Percentiles rank a stretch among this genome's conserved stretches.
Conservation (phyloP, 2,329 filamentous ascomycete genomes). For the Blastomyces emzantsi region DNA sequence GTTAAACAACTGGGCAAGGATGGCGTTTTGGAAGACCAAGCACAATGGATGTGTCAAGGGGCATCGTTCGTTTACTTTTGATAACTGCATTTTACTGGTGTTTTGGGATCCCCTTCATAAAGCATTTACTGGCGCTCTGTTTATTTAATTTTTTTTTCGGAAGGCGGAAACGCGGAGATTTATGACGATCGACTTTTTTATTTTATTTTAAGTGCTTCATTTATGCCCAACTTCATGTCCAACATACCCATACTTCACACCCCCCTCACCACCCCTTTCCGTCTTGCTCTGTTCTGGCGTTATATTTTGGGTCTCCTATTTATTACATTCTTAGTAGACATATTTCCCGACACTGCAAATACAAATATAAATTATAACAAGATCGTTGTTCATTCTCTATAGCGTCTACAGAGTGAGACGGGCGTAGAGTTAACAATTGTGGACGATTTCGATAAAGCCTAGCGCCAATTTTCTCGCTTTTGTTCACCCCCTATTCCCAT, state of each 20-base stretch:
- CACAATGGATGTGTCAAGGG: background rate
- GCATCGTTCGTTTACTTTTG: background rate
- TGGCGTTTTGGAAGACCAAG: background rate
- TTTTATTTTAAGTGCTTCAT: background rate
- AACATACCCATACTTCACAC: background rate
- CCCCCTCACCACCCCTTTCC: background rate
- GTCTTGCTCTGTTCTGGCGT: background rate
- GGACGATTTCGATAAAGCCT: too few species aligned
- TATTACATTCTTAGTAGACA: background rate
- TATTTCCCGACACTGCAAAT: constrained; percentile 8
- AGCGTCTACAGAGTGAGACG: too few species aligned
- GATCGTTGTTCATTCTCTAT: too few species aligned
- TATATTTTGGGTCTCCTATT: background rate
- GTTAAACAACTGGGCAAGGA: background rate
- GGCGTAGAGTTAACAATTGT: too few species aligned
- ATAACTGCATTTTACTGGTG: background rate
- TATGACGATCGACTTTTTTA: background rate
- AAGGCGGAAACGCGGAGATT: background rate
- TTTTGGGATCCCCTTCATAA: background rate
- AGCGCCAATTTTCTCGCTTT: too few species aligned
- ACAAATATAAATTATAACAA: constrained; percentile 14
- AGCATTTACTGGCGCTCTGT: background rate
- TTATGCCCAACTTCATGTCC: background rate
- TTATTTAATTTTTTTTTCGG: background rate
- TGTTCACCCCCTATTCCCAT: too few species aligned